phyloP scores from a whole-genome alignment of 768 basidiomycete genomes.

The Rhodotorula babjevae region DNA sequence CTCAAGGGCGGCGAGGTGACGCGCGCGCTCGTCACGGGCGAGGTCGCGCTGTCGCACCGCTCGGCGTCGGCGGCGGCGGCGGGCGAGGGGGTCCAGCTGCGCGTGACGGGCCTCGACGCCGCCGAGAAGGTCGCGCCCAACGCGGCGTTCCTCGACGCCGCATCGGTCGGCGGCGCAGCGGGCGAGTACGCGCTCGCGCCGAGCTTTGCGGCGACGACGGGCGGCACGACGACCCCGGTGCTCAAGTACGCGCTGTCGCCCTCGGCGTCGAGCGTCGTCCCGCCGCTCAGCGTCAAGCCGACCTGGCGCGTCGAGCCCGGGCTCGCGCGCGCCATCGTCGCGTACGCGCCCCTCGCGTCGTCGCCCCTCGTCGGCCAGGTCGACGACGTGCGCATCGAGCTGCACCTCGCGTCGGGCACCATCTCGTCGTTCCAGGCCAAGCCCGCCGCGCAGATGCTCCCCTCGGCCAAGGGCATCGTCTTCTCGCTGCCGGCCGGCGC shows the following conservation, averaged over 20 bases:
- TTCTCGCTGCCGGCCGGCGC: conserved; percentile 35
- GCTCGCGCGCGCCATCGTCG: conserved; percentile 48
- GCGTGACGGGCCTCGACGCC: conserved; percentile 46
- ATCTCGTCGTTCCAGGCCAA: conserved; percentile 50
- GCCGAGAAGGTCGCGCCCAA: conserved; percentile 52
- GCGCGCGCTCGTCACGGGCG: conserved; percentile 49
- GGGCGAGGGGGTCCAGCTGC: conserved; percentile 43
- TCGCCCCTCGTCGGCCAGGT: conserved; percentile 30
- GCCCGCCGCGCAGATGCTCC: conserved; percentile 47
- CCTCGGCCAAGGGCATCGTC: conserved; percentile 34
- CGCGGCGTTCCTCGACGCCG: conserved; percentile 43
- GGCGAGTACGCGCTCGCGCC: conserved; percentile 48
- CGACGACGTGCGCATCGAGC: conserved; percentile 44
- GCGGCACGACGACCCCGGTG: conserved; percentile 40
- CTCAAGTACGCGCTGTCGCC: conserved; percentile 50
- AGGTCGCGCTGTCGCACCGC: conserved; percentile 44
- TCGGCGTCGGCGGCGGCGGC: conserved; percentile 19
- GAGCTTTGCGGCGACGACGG: conserved; percentile 29
- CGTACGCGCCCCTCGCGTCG: conserved; percentile 43
- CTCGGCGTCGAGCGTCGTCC: conserved; percentile 26
- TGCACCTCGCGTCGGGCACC: conserved; percentile 43
- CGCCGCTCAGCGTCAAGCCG: conserved; percentile 48
- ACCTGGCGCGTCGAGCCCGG: conserved; percentile 48
- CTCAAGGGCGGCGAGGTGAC: conserved; percentile 45
- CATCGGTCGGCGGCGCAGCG: conserved; percentile 40